Conservation (phyloP, 306 rosid species). For the Vachellia collinsii region DNA sequence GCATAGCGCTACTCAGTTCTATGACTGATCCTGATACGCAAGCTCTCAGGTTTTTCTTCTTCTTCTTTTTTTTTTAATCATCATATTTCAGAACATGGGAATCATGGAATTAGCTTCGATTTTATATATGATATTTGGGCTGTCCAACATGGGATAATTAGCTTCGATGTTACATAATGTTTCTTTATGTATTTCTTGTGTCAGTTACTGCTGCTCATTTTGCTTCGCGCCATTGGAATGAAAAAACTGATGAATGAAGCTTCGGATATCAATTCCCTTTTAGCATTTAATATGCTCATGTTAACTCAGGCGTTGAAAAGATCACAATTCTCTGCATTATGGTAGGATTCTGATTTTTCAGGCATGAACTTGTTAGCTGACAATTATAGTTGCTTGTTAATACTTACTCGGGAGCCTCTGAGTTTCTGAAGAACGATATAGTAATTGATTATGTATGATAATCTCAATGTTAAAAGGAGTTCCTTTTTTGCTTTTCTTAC, state of each 20-base stretch:
- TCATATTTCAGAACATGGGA: background rate
- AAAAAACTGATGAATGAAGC: background rate
- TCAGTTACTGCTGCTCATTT: background rate
- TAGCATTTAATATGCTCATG: background rate
- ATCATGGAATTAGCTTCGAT: background rate
- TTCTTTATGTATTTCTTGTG: background rate
- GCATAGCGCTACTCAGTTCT: background rate
- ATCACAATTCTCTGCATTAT: background rate
- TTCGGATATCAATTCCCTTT: background rate
- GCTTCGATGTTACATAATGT: background rate
- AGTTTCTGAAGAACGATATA: background rate
- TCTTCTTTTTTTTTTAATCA: no score
- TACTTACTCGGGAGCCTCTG: background rate
- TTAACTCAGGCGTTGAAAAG: background rate
- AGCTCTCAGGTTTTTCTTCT: background rate
- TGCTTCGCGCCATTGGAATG: background rate
- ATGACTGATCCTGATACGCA: background rate
- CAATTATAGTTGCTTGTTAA: background rate
- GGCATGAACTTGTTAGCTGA: background rate
- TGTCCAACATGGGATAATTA: background rate
- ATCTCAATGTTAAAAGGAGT: background rate
- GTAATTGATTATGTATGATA: background rate
- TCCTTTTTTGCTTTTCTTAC: no score
- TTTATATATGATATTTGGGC: background rate
- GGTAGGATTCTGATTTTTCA: background rate